Base-by-base conservation (phyloP, 2,329 filamentous ascomycete genomes). In the Penicillium corylophilum region DNA sequence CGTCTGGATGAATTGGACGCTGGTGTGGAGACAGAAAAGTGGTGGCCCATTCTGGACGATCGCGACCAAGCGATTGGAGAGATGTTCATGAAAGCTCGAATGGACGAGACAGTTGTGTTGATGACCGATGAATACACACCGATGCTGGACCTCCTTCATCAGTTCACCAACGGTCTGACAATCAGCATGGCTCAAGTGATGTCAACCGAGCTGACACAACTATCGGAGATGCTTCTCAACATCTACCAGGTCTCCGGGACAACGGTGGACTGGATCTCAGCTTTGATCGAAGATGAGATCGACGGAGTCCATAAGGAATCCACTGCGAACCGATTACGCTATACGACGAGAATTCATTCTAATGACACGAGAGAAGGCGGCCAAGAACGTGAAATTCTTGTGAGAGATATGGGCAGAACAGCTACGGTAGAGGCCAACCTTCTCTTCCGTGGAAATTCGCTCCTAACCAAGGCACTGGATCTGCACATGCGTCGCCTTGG, bases 401-500 rank as follows among this genome's bases (percentile, higher is more conserved):
- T 87, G 10, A 74, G 83, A 52, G 84, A 87, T 62, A 74, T 86
- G 66, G 82, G 82, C 54, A 82, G 84, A 64, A 83, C 82, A 40
- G 83, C 83, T 22, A 84, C 83, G 15, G 74, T 85, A 40, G 94
- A 99, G 70, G 94, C 93, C 5, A 99, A 97, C 62, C 79, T 99
- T 1, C 82, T 99, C 4, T 99, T 99, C 73, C 84, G 94, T 29
- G 94, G 94, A 54, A 99, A 99, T 65, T 95, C 94, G 0, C 77
- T 99, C 9, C 80, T 97, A 24, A 99, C 94, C 0, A 95, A 96
- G 69, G 87, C 92, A 1, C 80, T 99, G 40, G 94, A 99, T 69
- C 88, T 90, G 53, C 92, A 99, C 69, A 97, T 99, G 94, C 89
- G 91, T 51, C 84, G 94, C 9, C 78, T 97, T 1, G 94, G 94